A percentile compares a stretch with the other conserved stretches of the same genome.
phyloP scores from a whole-genome alignment of 1,139 yeast genomes.

The Taiozyma onychis region DNA sequence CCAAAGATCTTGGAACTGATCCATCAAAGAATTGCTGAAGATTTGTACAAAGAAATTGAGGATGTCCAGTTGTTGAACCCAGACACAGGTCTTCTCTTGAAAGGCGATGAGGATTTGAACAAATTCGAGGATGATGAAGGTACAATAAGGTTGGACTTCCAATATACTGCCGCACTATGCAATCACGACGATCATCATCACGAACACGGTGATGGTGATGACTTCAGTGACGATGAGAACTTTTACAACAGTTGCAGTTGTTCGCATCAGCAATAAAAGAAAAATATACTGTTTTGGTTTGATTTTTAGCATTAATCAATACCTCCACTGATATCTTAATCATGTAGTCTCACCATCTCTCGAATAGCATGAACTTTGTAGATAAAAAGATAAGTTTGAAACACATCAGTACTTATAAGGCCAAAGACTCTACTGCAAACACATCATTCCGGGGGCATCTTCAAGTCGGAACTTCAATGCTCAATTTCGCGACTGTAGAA shows the following conservation, averaged over 20 bases:
- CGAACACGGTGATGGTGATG: slow-evolving; percentile 11
- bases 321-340: no score
- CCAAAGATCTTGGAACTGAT: slow-evolving; percentile 11
- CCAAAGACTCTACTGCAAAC: no score
- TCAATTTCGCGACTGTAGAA: no score
- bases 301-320: no score
- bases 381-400: no score
- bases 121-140: slow-evolving; percentile 11
- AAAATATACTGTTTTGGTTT: no score
- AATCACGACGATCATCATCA: slow-evolving; percentile 11
- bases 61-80: slow-evolving; percentile 18
- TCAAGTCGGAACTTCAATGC: no score
- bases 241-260: slow-evolving; percentile 21
- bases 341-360: no score
- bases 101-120: slow-evolving; percentile 12
- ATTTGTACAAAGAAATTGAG: slow-evolving; percentile 12
- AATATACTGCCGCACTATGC: slow-evolving; percentile 4
- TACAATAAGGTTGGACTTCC: slow-evolving; percentile 17
- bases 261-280: slow-evolving; percentile 14
- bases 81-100: slow-evolving; percentile 12
- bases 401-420: no score
- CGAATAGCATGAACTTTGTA: no score
- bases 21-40: slow-evolving; percentile 16
- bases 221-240: slow-evolving; percentile 22
- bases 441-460: no score